Conservation (phyloP, 345 rosid genomes). For the Trapa incisa region DNA sequence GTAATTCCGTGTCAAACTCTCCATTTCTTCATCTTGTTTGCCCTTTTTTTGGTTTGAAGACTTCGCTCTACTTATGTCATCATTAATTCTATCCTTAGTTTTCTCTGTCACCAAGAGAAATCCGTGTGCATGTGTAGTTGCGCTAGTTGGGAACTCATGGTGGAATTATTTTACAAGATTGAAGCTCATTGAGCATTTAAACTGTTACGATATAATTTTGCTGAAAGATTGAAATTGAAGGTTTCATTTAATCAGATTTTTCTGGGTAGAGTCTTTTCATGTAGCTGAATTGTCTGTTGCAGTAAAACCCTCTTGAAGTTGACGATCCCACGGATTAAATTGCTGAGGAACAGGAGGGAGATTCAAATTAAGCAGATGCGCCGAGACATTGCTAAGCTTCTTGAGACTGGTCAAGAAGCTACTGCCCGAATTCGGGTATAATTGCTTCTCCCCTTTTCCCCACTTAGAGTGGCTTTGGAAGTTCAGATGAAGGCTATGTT, state of each 20-base stretch:
- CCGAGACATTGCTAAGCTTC: constrained; percentile 83
- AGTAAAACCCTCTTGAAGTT: constrained; percentile 88
- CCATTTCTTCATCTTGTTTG: neutral
- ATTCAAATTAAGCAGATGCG: constrained; percentile 88
- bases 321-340: constrained; percentile 68
- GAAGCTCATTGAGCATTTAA: neutral
- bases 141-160: neutral
- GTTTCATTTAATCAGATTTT: neutral
- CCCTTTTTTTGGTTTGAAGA: neutral
- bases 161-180: neutral
- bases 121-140: neutral
- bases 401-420: constrained; percentile 98
- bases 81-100: neutral
- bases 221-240: neutral
- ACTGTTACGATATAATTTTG: neutral
- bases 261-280: neutral
- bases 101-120: neutral
- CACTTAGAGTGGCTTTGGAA: neutral
- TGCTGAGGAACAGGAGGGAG: constrained; percentile 86
- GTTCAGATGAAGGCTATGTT: neutral
- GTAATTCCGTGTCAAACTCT: constrained; percentile 17
- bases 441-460: neutral
- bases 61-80: neutral
- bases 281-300: constrained; percentile 5
- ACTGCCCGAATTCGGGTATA: constrained; percentile 91